A percentile compares a stretch with the other conserved stretches of the same genome.
phyloP scores from a whole-genome alignment of 306 rosid genomes.

The Herpetospermum pedunculosum region DNA sequence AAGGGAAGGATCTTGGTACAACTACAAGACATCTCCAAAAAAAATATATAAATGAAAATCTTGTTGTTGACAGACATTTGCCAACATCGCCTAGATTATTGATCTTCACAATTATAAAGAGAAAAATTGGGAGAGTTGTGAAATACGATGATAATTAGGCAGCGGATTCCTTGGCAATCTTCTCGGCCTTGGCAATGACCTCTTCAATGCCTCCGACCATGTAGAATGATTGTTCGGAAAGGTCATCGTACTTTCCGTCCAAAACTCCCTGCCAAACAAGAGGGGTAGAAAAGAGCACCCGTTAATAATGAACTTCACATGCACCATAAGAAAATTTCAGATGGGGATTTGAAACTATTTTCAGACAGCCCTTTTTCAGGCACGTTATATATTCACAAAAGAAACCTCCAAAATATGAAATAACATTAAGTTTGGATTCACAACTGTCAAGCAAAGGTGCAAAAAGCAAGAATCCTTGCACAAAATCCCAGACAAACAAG shows the following conservation, averaged over 20 bases:
- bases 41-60: slow-evolving; percentile 35
- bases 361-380: background rate
- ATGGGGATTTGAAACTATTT: background rate
- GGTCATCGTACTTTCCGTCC: slow-evolving; percentile 92
- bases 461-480: background rate
- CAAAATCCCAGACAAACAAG: background rate
- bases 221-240: slow-evolving; percentile 79
- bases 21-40: slow-evolving; percentile 20
- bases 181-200: slow-evolving; percentile 90
- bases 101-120: slow-evolving; percentile 44
- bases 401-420: background rate
- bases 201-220: slow-evolving; percentile 99
- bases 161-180: slow-evolving; percentile 77
- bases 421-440: background rate
- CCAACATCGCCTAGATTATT: slow-evolving; percentile 63
- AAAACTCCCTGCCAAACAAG: slow-evolving; percentile 57
- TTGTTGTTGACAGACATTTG: slow-evolving; percentile 43
- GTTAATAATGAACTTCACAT: background rate
- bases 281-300: background rate
- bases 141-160: slow-evolving; percentile 11
- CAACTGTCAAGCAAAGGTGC: background rate
- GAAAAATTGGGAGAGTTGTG: slow-evolving; percentile 10
- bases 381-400: background rate
- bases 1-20: slow-evolving; percentile 32
- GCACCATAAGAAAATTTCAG: background rate